A percentile compares a stretch with the other conserved stretches of the same genome.
Conservation (phyloP, 192 early-diverging fungal genomes). For the Backusella macrospora region DNA sequence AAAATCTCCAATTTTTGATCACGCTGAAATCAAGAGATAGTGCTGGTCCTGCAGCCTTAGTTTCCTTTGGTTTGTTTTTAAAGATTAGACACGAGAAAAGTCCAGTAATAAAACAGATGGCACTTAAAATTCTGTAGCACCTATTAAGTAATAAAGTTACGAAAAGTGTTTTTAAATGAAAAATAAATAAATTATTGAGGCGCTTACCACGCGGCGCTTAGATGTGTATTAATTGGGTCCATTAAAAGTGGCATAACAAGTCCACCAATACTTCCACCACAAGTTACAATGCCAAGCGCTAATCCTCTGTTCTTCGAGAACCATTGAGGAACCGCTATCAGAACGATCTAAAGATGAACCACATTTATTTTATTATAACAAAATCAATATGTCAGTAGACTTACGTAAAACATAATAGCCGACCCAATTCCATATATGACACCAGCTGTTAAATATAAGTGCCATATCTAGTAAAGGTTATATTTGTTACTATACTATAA, state of each 20-base stretch:
- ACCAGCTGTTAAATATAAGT: slow-evolving; percentile 47
- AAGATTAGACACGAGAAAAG: slow-evolving; percentile 22
- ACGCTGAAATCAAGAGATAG: slow-evolving; percentile 31
- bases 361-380: not conserved
- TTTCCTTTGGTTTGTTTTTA: slow-evolving; percentile 17
- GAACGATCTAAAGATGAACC: slow-evolving; percentile 9
- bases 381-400: not conserved
- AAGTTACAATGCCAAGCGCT: slow-evolving; percentile 70
- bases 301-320: slow-evolving; percentile 64
- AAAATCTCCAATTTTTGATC: slow-evolving; percentile 26
- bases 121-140: slow-evolving; percentile 36
- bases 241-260: slow-evolving; percentile 62
- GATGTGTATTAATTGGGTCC: slow-evolving; percentile 51
- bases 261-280: slow-evolving; percentile 75
- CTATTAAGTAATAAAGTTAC: not conserved
- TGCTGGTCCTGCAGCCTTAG: not conserved
- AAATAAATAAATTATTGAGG: too few species aligned
- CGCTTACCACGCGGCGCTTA: slow-evolving; percentile 51
- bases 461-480: slow-evolving; percentile 45
- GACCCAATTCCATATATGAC: slow-evolving; percentile 46
- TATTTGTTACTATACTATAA: not conserved
- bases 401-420: slow-evolving; percentile 31
- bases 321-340: slow-evolving; percentile 57
- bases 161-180: not conserved
- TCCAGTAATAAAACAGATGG: slow-evolving; percentile 26